phyloP scores from a whole-genome alignment of 345 rosid genomes.

The Eucalyptus polybractea region DNA sequence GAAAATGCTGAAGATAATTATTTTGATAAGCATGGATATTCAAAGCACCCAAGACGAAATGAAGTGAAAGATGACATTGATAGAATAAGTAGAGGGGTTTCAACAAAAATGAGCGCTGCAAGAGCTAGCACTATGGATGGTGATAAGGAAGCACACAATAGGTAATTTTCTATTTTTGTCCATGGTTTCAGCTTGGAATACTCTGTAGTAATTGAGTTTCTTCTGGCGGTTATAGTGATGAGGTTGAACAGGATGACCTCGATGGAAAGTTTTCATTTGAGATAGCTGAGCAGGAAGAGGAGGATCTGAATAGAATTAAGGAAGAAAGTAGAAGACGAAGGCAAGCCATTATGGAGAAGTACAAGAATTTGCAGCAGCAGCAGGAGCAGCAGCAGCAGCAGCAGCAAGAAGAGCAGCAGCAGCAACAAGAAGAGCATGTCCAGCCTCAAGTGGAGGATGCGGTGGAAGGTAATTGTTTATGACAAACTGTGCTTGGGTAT shows the following conservation, averaged over 20 bases:
- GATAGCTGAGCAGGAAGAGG: slow-evolving; percentile 73
- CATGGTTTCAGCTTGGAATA: not conserved
- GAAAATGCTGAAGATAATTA: not conserved
- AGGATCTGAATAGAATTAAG: slow-evolving; percentile 71
- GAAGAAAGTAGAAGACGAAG: slow-evolving; percentile 86
- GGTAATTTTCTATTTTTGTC: slow-evolving; percentile 13
- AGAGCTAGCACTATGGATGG: slow-evolving; percentile 17
- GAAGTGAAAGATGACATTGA: slow-evolving; percentile 4
- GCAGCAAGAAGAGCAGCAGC: slow-evolving; percentile 8
- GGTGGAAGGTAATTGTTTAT: slow-evolving; percentile 24
- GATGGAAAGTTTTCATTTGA: slow-evolving; percentile 46
- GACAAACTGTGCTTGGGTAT: not conserved
- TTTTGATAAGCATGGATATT: slow-evolving; percentile 14
- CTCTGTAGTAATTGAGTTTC: not conserved
- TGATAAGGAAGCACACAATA: slow-evolving; percentile 9
- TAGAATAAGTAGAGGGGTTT: slow-evolving; percentile 10
- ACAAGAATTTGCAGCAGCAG: slow-evolving; percentile 41
- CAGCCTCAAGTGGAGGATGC: slow-evolving; percentile 12
- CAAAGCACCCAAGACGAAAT: slow-evolving; percentile 13
- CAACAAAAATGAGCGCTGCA: slow-evolving; percentile 9
- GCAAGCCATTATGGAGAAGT: slow-evolving; percentile 72
- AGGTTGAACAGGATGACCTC: slow-evolving; percentile 49
- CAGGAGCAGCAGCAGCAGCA: slow-evolving; percentile 5
- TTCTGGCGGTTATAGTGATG: slow-evolving; percentile 26
- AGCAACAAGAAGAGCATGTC: slow-evolving; percentile 1